Evolutionary conservation across 176 grass and related monocot species (phyloP).

Genomic region (Zoysia japonica): DNA sequence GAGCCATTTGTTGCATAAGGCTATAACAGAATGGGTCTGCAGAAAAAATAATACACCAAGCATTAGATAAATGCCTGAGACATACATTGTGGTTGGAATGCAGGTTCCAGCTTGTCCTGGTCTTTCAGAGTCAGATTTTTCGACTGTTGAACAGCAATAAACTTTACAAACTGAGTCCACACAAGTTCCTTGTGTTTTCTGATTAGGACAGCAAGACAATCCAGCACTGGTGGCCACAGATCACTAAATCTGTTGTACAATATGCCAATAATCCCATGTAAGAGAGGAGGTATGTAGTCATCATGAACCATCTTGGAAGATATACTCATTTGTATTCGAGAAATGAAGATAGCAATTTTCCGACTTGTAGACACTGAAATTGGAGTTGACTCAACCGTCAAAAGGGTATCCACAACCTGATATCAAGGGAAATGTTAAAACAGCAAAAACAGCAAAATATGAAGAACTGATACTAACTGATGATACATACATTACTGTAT

Average conservation of each 20-base stretch:
- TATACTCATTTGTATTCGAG: constrained; percentile 71
- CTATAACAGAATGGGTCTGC: not conserved
- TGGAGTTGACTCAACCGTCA: constrained; percentile 70
- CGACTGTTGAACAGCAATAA: constrained; percentile 53
- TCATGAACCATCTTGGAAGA: constrained; percentile 65
- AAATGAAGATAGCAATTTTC: constrained; percentile 67
- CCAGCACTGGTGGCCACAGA: constrained; percentile 72
- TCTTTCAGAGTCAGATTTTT: constrained; percentile 39
- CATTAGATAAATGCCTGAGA: constrained; percentile 7
- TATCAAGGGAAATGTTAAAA: constrained; percentile 34
- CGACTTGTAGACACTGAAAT: constrained; percentile 73
- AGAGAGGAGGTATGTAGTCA: constrained; percentile 71
- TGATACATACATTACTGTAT: constrained; percentile 66
- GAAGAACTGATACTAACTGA: constrained; percentile 27
- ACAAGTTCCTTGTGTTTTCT: constrained; percentile 71
- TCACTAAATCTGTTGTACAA: constrained; percentile 84
- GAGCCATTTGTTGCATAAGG: not conserved
- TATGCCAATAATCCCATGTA: constrained; percentile 82
- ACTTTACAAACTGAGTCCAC: constrained; percentile 70
- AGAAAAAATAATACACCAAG: constrained; percentile 33
- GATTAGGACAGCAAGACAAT: constrained; percentile 71
- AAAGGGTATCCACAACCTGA: constrained; percentile 75
- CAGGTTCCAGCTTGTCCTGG: constrained; percentile 40
- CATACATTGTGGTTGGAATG: constrained; percentile 60
- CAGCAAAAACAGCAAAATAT: constrained; percentile 37